These are phyloP conservation scores for Populus deltoides DNA, from an alignment of 345 rosid species.

Conservation along the genomic window DNA sequence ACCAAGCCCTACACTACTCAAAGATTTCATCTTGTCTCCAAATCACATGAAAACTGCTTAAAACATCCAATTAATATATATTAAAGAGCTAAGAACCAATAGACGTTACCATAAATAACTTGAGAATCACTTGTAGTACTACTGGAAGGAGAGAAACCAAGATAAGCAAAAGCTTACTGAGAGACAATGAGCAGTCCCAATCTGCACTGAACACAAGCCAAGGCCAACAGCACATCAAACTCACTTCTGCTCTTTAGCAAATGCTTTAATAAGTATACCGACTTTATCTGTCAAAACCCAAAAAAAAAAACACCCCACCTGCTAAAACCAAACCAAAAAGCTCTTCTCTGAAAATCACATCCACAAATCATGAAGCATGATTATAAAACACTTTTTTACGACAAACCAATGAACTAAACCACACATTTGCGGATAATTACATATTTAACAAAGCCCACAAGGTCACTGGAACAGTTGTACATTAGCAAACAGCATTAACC, in stretches of 20 bases:
- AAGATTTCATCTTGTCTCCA: slow-evolving; percentile 63
- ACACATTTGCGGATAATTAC: slow-evolving; percentile 18
- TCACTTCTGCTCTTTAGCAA: slow-evolving; percentile 22
- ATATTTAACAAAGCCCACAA: background rate
- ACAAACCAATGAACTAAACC: slow-evolving; percentile 23
- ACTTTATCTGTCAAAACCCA: slow-evolving; percentile 29
- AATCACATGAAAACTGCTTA: slow-evolving; percentile 3
- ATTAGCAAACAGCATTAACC: background rate
- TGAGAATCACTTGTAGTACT: background rate
- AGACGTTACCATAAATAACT: slow-evolving; percentile 11
- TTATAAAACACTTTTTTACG: slow-evolving; percentile 10
- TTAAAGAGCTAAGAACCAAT: background rate
- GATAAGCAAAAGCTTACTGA: slow-evolving; percentile 2
- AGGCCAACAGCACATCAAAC: slow-evolving; percentile 12
- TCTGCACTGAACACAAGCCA: slow-evolving; percentile 28
- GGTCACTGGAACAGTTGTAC: background rate
- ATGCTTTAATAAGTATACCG: slow-evolving; percentile 12
- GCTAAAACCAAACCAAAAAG: slow-evolving; percentile 26
- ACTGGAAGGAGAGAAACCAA: background rate
- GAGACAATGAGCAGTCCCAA: slow-evolving; percentile 19
- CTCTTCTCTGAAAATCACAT: slow-evolving; percentile 33
- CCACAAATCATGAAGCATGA: slow-evolving; percentile 33
- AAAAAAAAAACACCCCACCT: background rate
- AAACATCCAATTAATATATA: background rate
- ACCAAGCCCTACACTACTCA: slow-evolving; percentile 91